Conservation (phyloP, 1,284 basidiomycete genomes). For the Cutaneotrichosporon arboriforme region DNA sequence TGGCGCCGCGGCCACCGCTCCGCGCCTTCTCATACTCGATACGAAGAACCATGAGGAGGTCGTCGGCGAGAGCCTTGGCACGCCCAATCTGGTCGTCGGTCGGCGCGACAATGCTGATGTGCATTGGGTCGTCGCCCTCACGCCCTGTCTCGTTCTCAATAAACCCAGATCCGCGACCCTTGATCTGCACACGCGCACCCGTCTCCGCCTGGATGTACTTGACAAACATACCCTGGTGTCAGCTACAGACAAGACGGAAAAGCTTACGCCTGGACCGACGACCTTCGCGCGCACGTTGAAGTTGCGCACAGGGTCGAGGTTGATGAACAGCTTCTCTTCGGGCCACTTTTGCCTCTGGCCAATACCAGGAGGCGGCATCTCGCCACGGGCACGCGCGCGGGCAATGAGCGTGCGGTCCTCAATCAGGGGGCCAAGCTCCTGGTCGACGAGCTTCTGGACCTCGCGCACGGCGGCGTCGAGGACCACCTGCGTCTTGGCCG, state of each 20-base stretch:
- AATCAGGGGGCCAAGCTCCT: constrained; percentile 81
- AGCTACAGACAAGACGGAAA: background rate
- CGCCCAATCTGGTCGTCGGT: constrained; percentile 79
- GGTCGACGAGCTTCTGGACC: constrained; percentile 75
- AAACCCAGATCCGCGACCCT: constrained; percentile 90
- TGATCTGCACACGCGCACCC: constrained; percentile 94
- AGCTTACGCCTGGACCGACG: constrained; percentile 78
- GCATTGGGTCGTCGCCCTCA: constrained; percentile 87
- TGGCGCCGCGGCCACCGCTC: constrained; percentile 43
- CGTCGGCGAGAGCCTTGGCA: constrained; percentile 81
- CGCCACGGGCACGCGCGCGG: constrained; percentile 43
- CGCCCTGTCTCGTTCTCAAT: constrained; percentile 88
- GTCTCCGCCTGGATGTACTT: constrained; percentile 98
- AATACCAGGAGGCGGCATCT: constrained; percentile 28
- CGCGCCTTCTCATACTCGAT: constrained; percentile 76
- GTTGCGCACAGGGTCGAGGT: constrained; percentile 82
- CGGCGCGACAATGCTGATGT: constrained; percentile 88
- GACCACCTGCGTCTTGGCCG: constrained; percentile 71
- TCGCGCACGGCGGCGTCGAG: constrained; percentile 75
- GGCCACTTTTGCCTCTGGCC: constrained; percentile 76
- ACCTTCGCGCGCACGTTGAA: constrained; percentile 98
- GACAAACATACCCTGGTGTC: constrained; percentile 79
- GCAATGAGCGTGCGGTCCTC: constrained; percentile 62
- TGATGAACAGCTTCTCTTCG: constrained; percentile 84
- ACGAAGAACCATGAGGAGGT: constrained; percentile 77